Evolutionary conservation across 495 filamentous ascomycete species (phyloP).

Genomic region (Aspergillus hancockii): DNA sequence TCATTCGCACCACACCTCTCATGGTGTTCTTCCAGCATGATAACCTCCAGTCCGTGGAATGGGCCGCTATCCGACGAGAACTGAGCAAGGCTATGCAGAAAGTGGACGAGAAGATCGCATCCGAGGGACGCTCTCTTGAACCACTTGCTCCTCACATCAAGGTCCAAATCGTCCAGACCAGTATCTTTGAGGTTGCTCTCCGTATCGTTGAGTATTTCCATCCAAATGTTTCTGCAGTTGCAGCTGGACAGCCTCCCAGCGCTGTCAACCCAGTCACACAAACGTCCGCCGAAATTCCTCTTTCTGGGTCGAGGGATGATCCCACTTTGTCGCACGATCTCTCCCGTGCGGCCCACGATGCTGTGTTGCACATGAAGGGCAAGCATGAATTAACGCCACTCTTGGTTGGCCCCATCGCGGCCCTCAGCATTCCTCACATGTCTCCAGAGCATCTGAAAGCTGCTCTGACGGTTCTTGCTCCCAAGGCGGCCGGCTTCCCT

Average conservation of each 20-base stretch:
- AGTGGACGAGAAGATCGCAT: conserved; percentile 58
- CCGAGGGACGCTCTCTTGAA: conserved; percentile 43
- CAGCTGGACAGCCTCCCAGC: conserved; percentile 29
- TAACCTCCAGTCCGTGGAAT: conserved; percentile 86
- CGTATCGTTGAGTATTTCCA: conserved; percentile 85
- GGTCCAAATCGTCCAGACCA: conserved; percentile 80
- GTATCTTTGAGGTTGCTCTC: conserved; percentile 82
- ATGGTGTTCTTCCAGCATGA: conserved; percentile 96
- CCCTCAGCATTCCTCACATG: conserved; percentile 78
- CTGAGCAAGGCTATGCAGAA: conserved; percentile 66
- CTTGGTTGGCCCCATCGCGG: conserved; percentile 75
- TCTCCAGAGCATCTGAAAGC: conserved; percentile 79
- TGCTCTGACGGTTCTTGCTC: conserved; percentile 72
- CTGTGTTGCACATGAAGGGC: conserved; percentile 52
- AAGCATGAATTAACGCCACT: conserved; percentile 72
- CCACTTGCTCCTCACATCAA: conserved; percentile 60
- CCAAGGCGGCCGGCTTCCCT: conserved; percentile 69
- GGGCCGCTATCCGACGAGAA: conserved; percentile 84
- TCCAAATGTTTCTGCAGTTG: conserved; percentile 45
- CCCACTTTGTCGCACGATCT: conserved; percentile 71
- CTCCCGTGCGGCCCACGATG: conserved; percentile 66
- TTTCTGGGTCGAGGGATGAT: conserved; percentile 39
- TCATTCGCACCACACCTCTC: conserved; percentile 84
- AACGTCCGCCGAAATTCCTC: conserved; percentile 40
- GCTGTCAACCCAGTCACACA: conserved; percentile 46